Evolutionary conservation across 2,329 filamentous ascomycete species (phyloP), one percentile per base, ranked within the genome.

Genomic region (Pyricularia sp.): DNA sequence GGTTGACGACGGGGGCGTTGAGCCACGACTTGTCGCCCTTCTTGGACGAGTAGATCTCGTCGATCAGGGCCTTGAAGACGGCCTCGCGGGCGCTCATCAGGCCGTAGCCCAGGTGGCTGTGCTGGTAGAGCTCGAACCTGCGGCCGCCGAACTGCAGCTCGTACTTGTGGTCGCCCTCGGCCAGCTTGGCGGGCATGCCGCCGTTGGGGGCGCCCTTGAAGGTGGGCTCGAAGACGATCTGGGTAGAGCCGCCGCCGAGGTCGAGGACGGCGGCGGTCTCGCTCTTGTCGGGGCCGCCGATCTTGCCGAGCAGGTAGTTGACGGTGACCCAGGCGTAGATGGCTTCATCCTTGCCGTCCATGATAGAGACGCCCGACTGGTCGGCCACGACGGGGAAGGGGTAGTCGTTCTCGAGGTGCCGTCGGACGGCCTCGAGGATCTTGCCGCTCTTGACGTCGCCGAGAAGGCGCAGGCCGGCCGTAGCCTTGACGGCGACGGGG

Each of bases 311-410:
- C 59, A 99, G 90, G 80, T 99, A 99, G 85, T 99, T 99, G 73
- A 93, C 95, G 7, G 95, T 99, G 78, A 99, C 97, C 95, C 95
- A 99, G 68, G 95, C 96, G 77, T 97, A 99, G 33, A 99, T 94
- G 77, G 95, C 95, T 82, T 99, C 95, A 76, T 97, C 92, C 67
- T 92, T 93, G 71, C 95, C 95, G 75, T 97, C 94, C 95, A 99
- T 99, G 78, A 99, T 96, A 71, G 93, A 88, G 31, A 99, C 93
- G 69, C 96, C 95, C 69, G 92, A 89, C 75, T 93, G 92, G 72
- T 89, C 86, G 14, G 92, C 90, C 69, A 99, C 91, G 61, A 99
- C 92, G 0, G 95, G 93, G 86, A 99, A 99, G 14, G 95, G 95
- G 76, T 96, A 99, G 70, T 88, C 86, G 26, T 89, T 92, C 81